Evolutionary conservation across 768 basidiomycete genomes (phyloP), one percentile per base, ranked within the genome.

Genomic region (Sutorius australiensis): DNA sequence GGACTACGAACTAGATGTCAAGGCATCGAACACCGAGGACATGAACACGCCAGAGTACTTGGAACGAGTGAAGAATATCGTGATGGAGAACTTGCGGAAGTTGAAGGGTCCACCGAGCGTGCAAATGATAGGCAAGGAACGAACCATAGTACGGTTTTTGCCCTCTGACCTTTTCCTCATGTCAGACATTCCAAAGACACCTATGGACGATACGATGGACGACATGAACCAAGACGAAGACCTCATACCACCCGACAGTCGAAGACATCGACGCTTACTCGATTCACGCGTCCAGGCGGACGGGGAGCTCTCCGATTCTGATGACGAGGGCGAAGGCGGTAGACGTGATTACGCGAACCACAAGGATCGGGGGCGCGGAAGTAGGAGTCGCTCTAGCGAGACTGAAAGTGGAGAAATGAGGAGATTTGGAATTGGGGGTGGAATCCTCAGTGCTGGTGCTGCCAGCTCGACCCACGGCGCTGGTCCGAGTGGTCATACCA

Each of bases 1-100:
- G 3, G 92, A 95, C 63, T 98, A 98, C 64, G 84, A 94, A 67
- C 80, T 99, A 31, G 92, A 99, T 66, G 97, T 99, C 28, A 91
- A 87, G 62, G 75, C 92, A 12, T 94, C 92, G 12, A 99, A 98
- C 67, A 89, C 92, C 55, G 94, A 97, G 60, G 95, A 99, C 65
- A 74, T 95, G 74, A 99, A 99, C 66, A 90, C 91, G 3, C 83
- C 82, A 5, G 89, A 90, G 54, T 99, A 98, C 70, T 77, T 99
- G 53, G 89, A 95, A 40, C 91, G 97, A 42, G 86, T 98, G 53
- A 94, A 90, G 68, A 81, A 83, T 48, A 92, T 95, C 44, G 90
- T 97, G 11, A 81, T 98, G 70, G 93, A 98, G 61, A 90, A 97
- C 61, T 72, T 99, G 57, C 78, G 92, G 55, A 84, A 91, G 51